These are phyloP conservation scores for Boletus smithii DNA, from an alignment of 1,284 basidiomycete species.

Conservation along the genomic window DNA sequence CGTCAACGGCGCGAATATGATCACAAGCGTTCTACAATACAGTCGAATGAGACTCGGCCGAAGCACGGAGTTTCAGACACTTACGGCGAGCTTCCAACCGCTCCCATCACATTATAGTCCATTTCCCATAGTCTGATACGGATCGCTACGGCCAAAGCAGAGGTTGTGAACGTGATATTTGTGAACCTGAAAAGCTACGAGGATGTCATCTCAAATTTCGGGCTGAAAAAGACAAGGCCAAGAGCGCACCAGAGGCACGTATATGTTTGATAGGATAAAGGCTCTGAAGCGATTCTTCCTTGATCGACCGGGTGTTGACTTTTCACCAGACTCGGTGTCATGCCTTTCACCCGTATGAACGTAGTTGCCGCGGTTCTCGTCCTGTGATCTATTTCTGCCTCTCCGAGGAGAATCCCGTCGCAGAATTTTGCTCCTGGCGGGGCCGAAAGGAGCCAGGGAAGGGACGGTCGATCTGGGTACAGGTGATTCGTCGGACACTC, in stretches of 20 bases:
- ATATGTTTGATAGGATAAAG: conserved; percentile 68
- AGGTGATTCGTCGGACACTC: conserved; percentile 17
- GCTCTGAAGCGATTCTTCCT: conserved; percentile 54
- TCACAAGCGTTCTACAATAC: conserved; percentile 66
- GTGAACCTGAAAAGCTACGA: conserved; percentile 76
- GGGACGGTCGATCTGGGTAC: conserved; percentile 35
- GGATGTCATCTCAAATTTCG: conserved; percentile 27
- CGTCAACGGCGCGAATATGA: conserved; percentile 83
- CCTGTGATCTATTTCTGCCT: conserved; percentile 41
- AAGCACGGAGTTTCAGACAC: conserved; percentile 31
- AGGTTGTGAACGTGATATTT: conserved; percentile 80
- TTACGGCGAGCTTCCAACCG: conserved; percentile 79
- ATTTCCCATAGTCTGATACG: conserved; percentile 64
- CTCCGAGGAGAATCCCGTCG: conserved; percentile 72
- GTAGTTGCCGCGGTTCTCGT: conserved; percentile 30
- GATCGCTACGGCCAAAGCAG: conserved; percentile 78
- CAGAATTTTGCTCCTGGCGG: conserved; percentile 54
- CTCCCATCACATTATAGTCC: conserved; percentile 53
- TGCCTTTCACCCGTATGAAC: conserved; percentile 33
- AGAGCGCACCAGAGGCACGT: conserved; percentile 67
- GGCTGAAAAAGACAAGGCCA: conserved; percentile 3
- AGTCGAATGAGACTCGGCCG: conserved; percentile 11
- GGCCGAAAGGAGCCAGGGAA: conserved; percentile 45
- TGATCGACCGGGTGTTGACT: conserved; percentile 40
- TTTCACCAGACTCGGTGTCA: conserved; percentile 35